Evolutionary conservation across 1,139 yeast genomes (phyloP).

Genomic region (Kodamaea ohmeri): DNA sequence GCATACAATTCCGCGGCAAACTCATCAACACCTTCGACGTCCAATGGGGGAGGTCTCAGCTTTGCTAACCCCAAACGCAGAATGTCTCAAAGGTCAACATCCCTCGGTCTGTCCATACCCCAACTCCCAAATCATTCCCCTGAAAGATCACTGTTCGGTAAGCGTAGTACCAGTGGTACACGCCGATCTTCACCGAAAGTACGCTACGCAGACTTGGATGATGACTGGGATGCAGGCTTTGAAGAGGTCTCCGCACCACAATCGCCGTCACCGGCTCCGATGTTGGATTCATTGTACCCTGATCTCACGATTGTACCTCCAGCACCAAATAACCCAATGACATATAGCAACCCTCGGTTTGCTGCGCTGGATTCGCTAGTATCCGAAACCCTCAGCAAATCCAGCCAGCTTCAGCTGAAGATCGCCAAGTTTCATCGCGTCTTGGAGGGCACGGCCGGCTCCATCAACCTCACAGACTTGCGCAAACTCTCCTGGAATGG

Average conservation of each 20-base stretch:
- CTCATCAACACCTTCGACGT: conserved; percentile 1
- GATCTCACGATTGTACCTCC: conserved; percentile 27
- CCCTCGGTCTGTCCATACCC: conserved; percentile 20
- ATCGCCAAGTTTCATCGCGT: conserved; percentile 66
- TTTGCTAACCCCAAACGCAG: conserved; percentile 18
- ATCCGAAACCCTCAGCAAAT: conserved; percentile 39
- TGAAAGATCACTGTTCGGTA: conserved; percentile 9
- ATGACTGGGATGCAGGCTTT: conserved; percentile 89
- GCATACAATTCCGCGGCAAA: conserved; percentile 21
- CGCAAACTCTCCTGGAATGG: conserved; percentile 92
- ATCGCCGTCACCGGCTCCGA: conserved; percentile 15
- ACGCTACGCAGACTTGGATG: conserved; percentile 66
- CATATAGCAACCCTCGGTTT: conserved; percentile 31
- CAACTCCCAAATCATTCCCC: conserved; percentile 11
- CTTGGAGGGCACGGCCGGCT: conserved; percentile 53
- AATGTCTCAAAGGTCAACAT: conserved; percentile 24
- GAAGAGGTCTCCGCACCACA: conserved; percentile 44
- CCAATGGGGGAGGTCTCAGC: conserved; percentile 9
- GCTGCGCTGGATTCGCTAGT: background rate
- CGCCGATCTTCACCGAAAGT: conserved; percentile 15
- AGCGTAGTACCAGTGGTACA: conserved; percentile 10
- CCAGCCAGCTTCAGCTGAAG: conserved; percentile 59
- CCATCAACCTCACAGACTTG: conserved; percentile 55
- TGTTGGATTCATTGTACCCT: conserved; percentile 41
- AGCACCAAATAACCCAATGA: conserved; percentile 13